Percentiles rank a stretch among this genome's conserved stretches.
These are phyloP conservation scores for Amaranthus hypochondriacus DNA, from an alignment of 148 eudicot genomes.

Conservation along the genomic window DNA sequence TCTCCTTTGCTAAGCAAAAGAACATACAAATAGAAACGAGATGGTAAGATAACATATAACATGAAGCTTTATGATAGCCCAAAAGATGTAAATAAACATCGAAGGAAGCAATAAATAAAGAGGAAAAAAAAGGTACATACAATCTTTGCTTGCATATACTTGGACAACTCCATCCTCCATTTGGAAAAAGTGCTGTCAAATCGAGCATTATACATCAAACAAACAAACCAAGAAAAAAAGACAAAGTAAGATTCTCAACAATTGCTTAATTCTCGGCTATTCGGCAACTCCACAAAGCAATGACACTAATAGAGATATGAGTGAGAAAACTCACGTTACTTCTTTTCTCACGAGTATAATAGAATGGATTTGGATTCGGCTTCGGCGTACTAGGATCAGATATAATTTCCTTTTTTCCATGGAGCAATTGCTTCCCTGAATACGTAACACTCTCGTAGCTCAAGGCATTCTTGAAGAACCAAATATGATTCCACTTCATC, in stretches of 20 bases:
- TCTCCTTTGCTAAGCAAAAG: constrained; percentile 59
- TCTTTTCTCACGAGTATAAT: constrained; percentile 60
- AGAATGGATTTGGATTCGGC: constrained; percentile 83
- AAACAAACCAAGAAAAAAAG: background rate
- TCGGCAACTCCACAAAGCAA: background rate
- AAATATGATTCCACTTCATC: constrained; percentile 86
- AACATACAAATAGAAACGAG: background rate
- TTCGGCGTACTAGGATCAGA: constrained; percentile 92
- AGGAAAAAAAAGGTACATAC: constrained; percentile 41
- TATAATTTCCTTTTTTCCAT: constrained; percentile 91
- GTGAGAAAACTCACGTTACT: constrained; percentile 54
- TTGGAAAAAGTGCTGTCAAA: constrained; percentile 79
- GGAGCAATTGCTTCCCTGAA: constrained; percentile 85
- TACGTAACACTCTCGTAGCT: constrained; percentile 74
- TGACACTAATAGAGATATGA: constrained; percentile 1
- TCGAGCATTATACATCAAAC: background rate
- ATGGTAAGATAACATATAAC: constrained; percentile 14
- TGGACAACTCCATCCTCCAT: constrained; percentile 99
- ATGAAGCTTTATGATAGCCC: constrained; percentile 1
- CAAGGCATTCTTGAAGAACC: constrained; percentile 88
- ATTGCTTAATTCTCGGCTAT: background rate
- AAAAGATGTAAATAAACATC: background rate
- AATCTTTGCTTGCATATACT: constrained; percentile 76
- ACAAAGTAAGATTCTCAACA: background rate
- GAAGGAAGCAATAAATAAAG: constrained; percentile 1